Conservation (phyloP, 495 filamentous ascomycete genomes). For the Polyplosphaeria fusca region DNA sequence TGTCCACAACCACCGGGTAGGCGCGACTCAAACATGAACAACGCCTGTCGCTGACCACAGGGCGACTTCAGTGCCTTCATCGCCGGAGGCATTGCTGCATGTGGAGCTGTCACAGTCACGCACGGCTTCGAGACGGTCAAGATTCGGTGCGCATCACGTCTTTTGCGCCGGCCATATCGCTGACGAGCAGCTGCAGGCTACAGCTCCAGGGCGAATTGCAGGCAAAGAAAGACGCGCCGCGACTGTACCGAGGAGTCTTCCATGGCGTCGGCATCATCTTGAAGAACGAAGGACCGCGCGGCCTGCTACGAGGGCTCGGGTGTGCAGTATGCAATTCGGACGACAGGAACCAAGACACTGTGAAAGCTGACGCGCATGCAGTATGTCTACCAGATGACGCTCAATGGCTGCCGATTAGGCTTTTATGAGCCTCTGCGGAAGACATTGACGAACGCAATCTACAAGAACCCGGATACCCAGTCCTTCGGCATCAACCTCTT, state of each 20-base stretch:
- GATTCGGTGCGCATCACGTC: conserved; percentile 66
- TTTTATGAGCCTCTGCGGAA: conserved; percentile 95
- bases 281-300: conserved; percentile 81
- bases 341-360: background rate
- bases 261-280: conserved; percentile 90
- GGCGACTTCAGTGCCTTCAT: conserved; percentile 63
- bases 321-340: conserved; percentile 61
- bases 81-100: conserved; percentile 92
- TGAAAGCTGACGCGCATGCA: conserved; percentile 33
- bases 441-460: conserved; percentile 55
- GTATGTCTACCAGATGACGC: conserved; percentile 95
- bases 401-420: conserved; percentile 94
- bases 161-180: background rate
- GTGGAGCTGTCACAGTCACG: conserved; percentile 94
- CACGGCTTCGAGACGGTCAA: conserved; percentile 99
- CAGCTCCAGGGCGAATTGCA: conserved; percentile 97
- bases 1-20: conserved; percentile 19
- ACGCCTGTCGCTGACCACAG: background rate
- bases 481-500: conserved; percentile 90
- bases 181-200: conserved; percentile 54
- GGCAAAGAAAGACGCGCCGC: conserved; percentile 72
- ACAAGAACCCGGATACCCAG: conserved; percentile 69
- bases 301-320: conserved; percentile 84
- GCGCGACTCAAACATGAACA: background rate
- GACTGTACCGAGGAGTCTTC: conserved; percentile 86